These are phyloP conservation scores for Annulohypoxylon maeteangense DNA, from an alignment of 495 filamentous ascomycete species.

Conservation along the genomic window DNA sequence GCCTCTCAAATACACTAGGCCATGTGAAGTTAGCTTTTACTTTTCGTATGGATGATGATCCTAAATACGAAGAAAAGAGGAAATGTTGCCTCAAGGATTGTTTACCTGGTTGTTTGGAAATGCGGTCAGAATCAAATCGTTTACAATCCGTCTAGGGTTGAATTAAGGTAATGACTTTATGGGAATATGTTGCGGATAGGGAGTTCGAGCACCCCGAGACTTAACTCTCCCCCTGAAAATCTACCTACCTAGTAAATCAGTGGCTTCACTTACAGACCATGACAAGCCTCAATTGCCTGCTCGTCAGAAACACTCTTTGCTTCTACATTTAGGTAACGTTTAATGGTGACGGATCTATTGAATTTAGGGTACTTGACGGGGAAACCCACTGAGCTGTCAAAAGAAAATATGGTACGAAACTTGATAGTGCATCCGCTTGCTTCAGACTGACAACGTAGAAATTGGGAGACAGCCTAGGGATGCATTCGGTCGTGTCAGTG, in stretches of 20 bases:
- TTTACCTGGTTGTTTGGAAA: constrained; percentile 1
- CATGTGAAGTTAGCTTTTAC: not conserved
- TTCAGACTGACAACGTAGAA: not conserved
- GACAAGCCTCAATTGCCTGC: not conserved
- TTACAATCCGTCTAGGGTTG: not conserved
- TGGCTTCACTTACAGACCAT: not conserved
- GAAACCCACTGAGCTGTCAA: not conserved
- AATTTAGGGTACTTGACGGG: not conserved
- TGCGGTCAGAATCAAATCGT: constrained; percentile 1
- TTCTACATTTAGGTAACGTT: not conserved
- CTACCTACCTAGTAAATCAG: too few species aligned
- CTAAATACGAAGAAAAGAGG: not conserved
- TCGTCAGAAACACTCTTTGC: not conserved
- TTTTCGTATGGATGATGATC: not conserved
- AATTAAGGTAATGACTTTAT: not conserved
- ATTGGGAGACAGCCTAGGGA: too few species aligned
- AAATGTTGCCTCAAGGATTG: not conserved
- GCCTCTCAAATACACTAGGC: not conserved
- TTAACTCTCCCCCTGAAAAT: not conserved
- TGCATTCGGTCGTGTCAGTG: not conserved
- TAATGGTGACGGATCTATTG: not conserved
- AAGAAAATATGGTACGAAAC: not conserved
- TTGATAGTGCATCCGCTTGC: not conserved
- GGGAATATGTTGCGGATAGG: not conserved
- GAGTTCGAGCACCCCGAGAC: not conserved